phyloP scores from a whole-genome alignment of 2,329 filamentous ascomycete species.

The Fusarium sp. region DNA sequence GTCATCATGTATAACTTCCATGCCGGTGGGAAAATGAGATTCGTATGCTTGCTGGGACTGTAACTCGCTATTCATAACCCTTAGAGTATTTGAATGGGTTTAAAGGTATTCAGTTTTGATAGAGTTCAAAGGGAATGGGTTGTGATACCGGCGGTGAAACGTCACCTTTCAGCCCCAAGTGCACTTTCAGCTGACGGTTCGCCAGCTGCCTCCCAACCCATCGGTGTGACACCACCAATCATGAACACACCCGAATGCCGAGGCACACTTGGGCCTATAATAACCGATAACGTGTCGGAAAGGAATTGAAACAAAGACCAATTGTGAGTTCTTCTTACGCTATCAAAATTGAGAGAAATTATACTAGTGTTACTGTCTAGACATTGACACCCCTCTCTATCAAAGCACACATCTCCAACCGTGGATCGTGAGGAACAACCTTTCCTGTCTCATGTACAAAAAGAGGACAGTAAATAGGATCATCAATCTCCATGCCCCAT shows the following conservation, averaged over 20 bases:
- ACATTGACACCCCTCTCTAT: not conserved
- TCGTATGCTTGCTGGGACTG: not conserved
- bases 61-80: fast-evolving
- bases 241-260: not conserved
- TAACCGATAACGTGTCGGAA: not conserved
- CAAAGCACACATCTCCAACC: not conserved
- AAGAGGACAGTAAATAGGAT: not conserved
- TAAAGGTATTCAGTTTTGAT: not conserved
- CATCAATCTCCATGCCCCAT: not conserved
- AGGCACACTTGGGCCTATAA: not conserved
- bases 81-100: fast-evolving
- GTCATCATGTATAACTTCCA: not conserved
- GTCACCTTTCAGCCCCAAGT: not conserved
- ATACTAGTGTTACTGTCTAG: not conserved
- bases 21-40: not conserved
- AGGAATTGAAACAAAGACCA: not conserved
- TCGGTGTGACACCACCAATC: not conserved
- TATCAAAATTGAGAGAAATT: not conserved
- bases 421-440: not conserved
- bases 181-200: not conserved
- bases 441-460: not conserved
- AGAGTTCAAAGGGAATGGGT: not conserved
- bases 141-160: not conserved
- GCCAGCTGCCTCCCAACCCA: not conserved
- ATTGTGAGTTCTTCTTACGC: not conserved